Percentiles rank a stretch among this genome's conserved stretches.
Evolutionary conservation across 345 rosid genomes (phyloP).

Genomic region (Aquilaria malaccensis): DNA sequence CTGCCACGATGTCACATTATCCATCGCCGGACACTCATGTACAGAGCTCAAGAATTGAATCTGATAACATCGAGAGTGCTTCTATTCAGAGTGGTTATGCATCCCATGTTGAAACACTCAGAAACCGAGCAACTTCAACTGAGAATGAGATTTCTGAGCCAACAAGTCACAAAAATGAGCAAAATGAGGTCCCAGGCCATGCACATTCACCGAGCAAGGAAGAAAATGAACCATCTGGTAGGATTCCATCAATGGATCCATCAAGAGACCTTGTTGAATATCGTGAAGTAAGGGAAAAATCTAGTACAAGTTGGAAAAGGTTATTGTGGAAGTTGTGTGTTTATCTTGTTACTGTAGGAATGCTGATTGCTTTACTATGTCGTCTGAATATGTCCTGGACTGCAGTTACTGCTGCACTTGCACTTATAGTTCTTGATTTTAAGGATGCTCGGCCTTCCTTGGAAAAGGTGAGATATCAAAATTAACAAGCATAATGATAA

Average conservation of each 20-base stretch:
- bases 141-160: constrained; percentile 31
- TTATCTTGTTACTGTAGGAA: constrained; percentile 54
- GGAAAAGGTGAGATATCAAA: constrained; percentile 49
- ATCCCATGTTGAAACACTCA: constrained; percentile 27
- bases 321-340: constrained; percentile 57
- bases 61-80: constrained; percentile 17
- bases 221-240: constrained; percentile 13
- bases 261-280: not conserved
- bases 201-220: constrained; percentile 16
- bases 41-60: constrained; percentile 28
- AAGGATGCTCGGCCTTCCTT: constrained; percentile 73
- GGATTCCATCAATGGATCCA: constrained; percentile 5
- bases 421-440: constrained; percentile 80
- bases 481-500: too few species aligned
- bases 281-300: constrained; percentile 15
- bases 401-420: constrained; percentile 75
- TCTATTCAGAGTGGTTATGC: constrained; percentile 7
- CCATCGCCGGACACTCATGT: constrained; percentile 40
- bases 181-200: constrained; percentile 20
- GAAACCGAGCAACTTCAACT: constrained; percentile 27
- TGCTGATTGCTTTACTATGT: constrained; percentile 56
- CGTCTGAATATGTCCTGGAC: constrained; percentile 94
- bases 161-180: constrained; percentile 6
- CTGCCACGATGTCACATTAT: constrained; percentile 58
- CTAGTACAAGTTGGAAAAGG: constrained; percentile 36